Base-by-base conservation (phyloP, 192 early-diverging fungal genomes). In the Backusella westeae region DNA sequence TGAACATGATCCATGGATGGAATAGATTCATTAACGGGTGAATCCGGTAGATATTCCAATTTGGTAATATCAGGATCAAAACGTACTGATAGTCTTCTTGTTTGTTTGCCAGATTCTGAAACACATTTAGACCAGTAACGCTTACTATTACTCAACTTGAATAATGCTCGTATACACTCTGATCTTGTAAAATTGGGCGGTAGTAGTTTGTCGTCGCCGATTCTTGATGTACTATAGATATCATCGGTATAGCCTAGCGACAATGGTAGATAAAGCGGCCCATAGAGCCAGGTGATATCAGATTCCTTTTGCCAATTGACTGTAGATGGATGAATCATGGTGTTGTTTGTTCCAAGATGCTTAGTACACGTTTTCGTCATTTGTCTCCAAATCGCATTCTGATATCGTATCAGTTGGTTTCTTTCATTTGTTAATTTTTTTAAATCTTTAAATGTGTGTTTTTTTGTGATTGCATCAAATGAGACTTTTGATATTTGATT, bases 241-340 rank as follows among this genome's bases (percentile, higher is more conserved):
- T 49, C 46, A n/a, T 49, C 46, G 6, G 46, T 49, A 49, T 63
- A 63, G 6, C 35, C 9, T 23, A 38, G 38, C 26, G 21, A 38
- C 3, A 36, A 41, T 38, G 68, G 38, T 69, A 69, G 9, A 26
- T 35, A 69, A 69, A 38, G 68, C 4, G 77, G 77, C n/a, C 77
- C 77, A 74, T 78, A 78, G 26, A 79, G 69, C 73, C 68, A 83
- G 41, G 82, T 83, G 21, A 83, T 80, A 49, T 83, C 82, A 10
- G 78, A 76, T 52, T 80, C 82, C 56, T 83, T 83, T 72, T 83
- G 82, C 82, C 82, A 83, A 67, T 83, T 83, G 26, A 83, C 76
- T 19, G 63, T 26, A 34, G 75, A 80, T 23, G 82, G 82, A 63
- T 78, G 19, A 1, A 83, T 69, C 65, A 75, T 65, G 67, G 44